phyloP scores from a whole-genome alignment of 2,329 filamentous ascomycete genomes.

The Ceratocystis albifundus region DNA sequence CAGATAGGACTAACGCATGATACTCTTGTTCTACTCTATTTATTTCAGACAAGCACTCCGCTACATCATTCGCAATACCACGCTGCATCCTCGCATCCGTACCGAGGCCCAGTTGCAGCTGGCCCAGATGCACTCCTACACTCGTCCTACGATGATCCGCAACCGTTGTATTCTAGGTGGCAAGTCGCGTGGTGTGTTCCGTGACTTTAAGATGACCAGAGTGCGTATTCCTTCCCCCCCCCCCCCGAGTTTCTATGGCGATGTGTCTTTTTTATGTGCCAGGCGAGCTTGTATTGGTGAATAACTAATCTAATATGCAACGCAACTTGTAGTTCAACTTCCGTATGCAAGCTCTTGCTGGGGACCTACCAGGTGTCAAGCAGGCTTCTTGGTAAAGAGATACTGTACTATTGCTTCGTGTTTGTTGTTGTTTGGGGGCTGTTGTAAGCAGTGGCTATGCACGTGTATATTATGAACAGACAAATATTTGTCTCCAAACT shows the following conservation, averaged over 20 bases:
- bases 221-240: conserved; percentile 44
- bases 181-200: conserved; percentile 78
- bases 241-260: neutral
- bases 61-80: conserved; percentile 89
- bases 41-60: conserved; percentile 68
- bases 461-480: conserved; percentile 22
- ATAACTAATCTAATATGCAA: neutral
- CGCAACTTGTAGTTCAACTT: conserved; percentile 65
- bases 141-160: conserved; percentile 80
- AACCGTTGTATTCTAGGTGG: conserved; percentile 89
- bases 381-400: conserved; percentile 84
- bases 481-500: neutral
- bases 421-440: neutral
- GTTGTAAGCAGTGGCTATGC: neutral
- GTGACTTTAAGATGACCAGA: conserved; percentile 83
- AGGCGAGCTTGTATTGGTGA: neutral
- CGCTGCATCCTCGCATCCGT: conserved; percentile 66
- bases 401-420: neutral
- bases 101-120: conserved; percentile 89
- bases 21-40: conserved; percentile 8
- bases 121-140: conserved; percentile 92
- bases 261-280: neutral
- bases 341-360: conserved; percentile 73
- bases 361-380: conserved; percentile 80
- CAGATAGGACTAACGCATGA: neutral